Evolutionary conservation across 371 early-diverging fungal species (phyloP).

Genomic region (Zopfochytrium polystomum): DNA sequence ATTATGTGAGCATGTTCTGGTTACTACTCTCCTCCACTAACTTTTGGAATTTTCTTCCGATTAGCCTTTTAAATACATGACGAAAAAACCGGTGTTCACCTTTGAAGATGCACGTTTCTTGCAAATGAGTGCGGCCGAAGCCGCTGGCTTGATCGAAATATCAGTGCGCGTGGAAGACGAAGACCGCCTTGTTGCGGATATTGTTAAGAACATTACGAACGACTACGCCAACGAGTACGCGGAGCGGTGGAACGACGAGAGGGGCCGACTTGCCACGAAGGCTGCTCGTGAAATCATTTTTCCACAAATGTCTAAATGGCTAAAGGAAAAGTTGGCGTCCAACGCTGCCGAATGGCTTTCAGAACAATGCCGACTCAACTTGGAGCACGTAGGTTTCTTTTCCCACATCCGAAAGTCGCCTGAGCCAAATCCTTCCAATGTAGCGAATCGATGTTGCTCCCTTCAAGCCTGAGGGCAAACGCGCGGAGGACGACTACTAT

Average conservation of each 20-base stretch:
- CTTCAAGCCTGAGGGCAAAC: conserved; percentile 37
- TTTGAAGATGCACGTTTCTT: conserved; percentile 76
- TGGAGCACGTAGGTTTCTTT: conserved; percentile 50
- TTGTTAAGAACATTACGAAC: conserved; percentile 64
- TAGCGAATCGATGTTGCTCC: conserved; percentile 74
- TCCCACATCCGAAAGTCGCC: neutral
- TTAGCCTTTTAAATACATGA: conserved; percentile 80
- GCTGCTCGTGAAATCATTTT: conserved; percentile 66
- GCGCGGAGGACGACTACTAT: conserved; percentile 10
- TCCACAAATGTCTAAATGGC: conserved; percentile 70
- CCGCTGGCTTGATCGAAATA: conserved; percentile 68
- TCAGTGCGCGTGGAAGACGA: conserved; percentile 63
- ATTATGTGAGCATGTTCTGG: conserved; percentile 48
- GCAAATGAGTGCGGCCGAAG: conserved; percentile 72
- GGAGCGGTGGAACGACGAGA: conserved; percentile 75
- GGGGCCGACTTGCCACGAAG: conserved; percentile 61
- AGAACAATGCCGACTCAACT: conserved; percentile 55
- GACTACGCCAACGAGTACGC: conserved; percentile 56
- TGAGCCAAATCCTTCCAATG: conserved; percentile 2
- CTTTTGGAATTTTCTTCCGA: neutral
- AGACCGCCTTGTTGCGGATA: conserved; percentile 52
- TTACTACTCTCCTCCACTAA: neutral
- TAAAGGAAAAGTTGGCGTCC: conserved; percentile 67
- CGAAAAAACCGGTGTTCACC: conserved; percentile 67
- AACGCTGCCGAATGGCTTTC: conserved; percentile 73